Percentiles rank a stretch among this genome's conserved stretches.
These are phyloP conservation scores for Leucocoprinus sp. DNA, from an alignment of 768 basidiomycete species.

Conservation along the genomic window DNA sequence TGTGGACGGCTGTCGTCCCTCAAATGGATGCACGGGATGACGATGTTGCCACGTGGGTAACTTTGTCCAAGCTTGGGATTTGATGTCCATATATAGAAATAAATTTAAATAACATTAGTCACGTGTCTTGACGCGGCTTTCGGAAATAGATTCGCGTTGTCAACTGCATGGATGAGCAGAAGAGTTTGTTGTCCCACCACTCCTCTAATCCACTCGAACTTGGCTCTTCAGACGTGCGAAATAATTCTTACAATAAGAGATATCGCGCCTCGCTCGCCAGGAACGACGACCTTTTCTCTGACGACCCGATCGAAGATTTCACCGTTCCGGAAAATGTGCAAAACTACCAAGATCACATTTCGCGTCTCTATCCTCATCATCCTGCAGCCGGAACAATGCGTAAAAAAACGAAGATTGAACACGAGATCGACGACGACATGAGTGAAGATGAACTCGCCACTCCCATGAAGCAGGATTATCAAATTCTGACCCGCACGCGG, in stretches of 20 bases:
- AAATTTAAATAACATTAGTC: too few species aligned
- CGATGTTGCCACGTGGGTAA: slow-evolving; percentile 92
- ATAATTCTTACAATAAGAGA: slow-evolving; percentile 35
- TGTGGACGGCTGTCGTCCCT: slow-evolving; percentile 17
- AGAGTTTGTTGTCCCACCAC: slow-evolving; percentile 45
- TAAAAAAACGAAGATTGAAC: neutral
- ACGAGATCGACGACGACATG: slow-evolving; percentile 10
- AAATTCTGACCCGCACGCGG: slow-evolving; percentile 7
- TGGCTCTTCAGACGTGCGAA: slow-evolving; percentile 50
- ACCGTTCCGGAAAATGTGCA: slow-evolving; percentile 28
- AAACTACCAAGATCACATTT: slow-evolving; percentile 44
- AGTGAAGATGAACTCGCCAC: slow-evolving; percentile 11
- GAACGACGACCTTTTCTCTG: slow-evolving; percentile 32
- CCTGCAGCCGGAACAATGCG: slow-evolving; percentile 10
- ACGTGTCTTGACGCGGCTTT: slow-evolving; percentile 12
- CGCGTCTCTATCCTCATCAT: slow-evolving; percentile 29
- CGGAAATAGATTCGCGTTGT: neutral
- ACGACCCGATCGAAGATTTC: slow-evolving; percentile 40
- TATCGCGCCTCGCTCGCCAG: slow-evolving; percentile 23
- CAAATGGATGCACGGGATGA: too few species aligned
- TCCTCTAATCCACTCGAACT: slow-evolving; percentile 71
- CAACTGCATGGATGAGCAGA: slow-evolving; percentile 7
- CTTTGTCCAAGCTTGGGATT: slow-evolving; percentile 13
- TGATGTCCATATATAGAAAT: too few species aligned
- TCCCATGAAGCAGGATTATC: slow-evolving; percentile 9